A percentile compares a stretch with the other conserved stretches of the same genome.
These are phyloP conservation scores for Ophiostoma sp. DNA, from an alignment of 2,329 filamentous ascomycete genomes.

Conservation along the genomic window DNA sequence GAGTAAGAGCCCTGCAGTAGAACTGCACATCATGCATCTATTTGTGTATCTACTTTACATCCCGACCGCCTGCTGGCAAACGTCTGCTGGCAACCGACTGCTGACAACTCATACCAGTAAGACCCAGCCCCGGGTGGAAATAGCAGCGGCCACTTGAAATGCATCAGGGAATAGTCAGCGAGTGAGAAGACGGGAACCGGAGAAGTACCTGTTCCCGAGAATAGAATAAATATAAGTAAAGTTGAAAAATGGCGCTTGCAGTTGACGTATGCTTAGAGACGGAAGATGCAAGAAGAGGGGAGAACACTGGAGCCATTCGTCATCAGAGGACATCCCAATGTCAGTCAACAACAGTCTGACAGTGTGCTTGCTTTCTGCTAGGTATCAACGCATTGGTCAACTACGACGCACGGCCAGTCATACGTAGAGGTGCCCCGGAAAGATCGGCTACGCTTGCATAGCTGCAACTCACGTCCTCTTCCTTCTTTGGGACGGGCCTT, in stretches of 20 bases:
- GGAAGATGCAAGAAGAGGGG: constrained; percentile 8
- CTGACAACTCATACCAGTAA: not conserved
- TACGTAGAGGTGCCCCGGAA: not conserved
- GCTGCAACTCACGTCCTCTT: too few relatives aligned
- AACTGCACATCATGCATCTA: not conserved
- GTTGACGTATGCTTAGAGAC: constrained; percentile 10
- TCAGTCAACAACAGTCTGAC: too few relatives aligned
- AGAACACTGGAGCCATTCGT: constrained; percentile 5
- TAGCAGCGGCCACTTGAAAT: not conserved
- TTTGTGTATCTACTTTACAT: too few relatives aligned
- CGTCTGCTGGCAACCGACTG: too few relatives aligned
- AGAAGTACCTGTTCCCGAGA: not conserved
- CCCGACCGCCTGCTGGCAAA: too few relatives aligned
- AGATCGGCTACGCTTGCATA: not conserved
- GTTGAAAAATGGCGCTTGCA: not conserved
- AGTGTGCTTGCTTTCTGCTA: too few relatives aligned
- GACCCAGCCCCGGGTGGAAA: not conserved
- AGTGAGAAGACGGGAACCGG: not conserved
- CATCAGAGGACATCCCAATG: constrained; percentile 2
- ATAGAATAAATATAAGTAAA: constrained; percentile 1
- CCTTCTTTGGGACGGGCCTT: not conserved
- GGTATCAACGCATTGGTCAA: too few relatives aligned
- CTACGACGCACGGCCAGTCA: too few relatives aligned
- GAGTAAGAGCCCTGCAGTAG: too few relatives aligned
- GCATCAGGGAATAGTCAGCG: not conserved